Conservation (phyloP, 2,329 filamentous ascomycete species). For the Myotisia sp. region DNA sequence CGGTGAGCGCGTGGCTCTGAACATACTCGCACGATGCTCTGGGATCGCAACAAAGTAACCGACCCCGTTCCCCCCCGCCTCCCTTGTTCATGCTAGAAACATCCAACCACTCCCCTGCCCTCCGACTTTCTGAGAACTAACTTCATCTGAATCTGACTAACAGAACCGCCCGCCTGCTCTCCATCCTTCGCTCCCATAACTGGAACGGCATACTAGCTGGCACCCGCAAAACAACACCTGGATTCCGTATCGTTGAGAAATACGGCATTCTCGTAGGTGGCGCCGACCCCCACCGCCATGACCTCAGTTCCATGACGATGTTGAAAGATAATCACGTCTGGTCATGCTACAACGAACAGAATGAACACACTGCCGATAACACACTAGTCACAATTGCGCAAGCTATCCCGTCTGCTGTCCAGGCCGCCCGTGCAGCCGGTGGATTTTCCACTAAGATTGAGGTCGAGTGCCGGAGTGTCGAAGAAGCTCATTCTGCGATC, state of each 20-base stretch:
- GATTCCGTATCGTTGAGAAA: constrained; percentile 90
- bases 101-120: background rate
- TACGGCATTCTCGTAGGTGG: constrained; percentile 95
- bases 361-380: constrained; percentile 12
- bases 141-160: constrained; percentile 9
- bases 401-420: constrained; percentile 73
- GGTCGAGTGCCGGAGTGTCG: constrained; percentile 81
- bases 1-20: constrained; percentile 87
- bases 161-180: constrained; percentile 34
- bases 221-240: constrained; percentile 91
- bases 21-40: constrained; percentile 78
- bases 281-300: constrained; percentile 80
- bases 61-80: too few species aligned
- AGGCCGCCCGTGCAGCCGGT: constrained; percentile 65
- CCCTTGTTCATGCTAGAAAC: too few species aligned
- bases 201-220: constrained; percentile 79
- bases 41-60: constrained; percentile 61
- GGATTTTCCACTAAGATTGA: constrained; percentile 92
- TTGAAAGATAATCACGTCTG: constrained; percentile 98
- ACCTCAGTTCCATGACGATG: constrained; percentile 93
- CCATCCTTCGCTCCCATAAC: constrained; percentile 45
- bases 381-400: constrained; percentile 39
- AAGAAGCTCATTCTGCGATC: constrained; percentile 83
- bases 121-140: background rate
- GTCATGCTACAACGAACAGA: constrained; percentile 48